Percentiles rank a stretch among this genome's conserved stretches.
Conservation (phyloP, 768 basidiomycete species). For the Termitomyces sp. region DNA sequence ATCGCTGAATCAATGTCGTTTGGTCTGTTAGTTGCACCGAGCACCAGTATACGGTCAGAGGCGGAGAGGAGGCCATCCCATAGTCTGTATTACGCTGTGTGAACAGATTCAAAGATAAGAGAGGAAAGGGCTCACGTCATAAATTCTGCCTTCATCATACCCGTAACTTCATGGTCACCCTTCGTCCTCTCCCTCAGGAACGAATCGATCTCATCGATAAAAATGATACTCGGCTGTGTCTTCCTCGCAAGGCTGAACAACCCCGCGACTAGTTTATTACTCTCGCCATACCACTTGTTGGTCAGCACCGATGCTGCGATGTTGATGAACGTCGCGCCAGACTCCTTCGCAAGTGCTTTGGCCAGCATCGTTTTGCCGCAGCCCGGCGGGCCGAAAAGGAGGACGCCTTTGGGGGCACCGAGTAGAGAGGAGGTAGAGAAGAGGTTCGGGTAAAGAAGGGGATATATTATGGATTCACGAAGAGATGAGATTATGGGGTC, state of each 20-base stretch:
- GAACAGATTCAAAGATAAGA: background rate
- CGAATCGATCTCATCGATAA: constrained; percentile 98
- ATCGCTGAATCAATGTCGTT: constrained; percentile 88
- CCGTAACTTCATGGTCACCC: constrained; percentile 95
- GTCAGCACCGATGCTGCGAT: constrained; percentile 42
- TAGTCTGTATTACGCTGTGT: constrained; percentile 39
- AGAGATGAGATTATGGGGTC: constrained; percentile 87
- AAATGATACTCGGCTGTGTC: constrained; percentile 93
- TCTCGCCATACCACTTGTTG: constrained; percentile 47
- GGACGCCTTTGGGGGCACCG: constrained; percentile 90
- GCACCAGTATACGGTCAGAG: constrained; percentile 77
- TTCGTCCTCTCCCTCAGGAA: constrained; percentile 84
- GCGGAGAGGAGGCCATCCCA: constrained; percentile 94
- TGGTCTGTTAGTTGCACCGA: constrained; percentile 94
- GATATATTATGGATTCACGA: constrained; percentile 94
- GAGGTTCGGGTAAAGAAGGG: constrained; percentile 84
- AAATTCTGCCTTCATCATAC: constrained; percentile 97
- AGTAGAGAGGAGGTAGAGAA: constrained; percentile 84
- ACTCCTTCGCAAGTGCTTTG: constrained; percentile 95
- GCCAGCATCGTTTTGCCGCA: constrained; percentile 99
- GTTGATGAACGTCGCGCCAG: constrained; percentile 91
- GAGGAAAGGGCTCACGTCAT: constrained; percentile 62
- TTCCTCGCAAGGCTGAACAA: constrained; percentile 92
- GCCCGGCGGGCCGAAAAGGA: constrained; percentile 94
- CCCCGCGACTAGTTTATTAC: constrained; percentile 91